Percentiles rank a stretch among this genome's conserved stretches.
Evolutionary conservation across 2,329 filamentous ascomycete genomes (phyloP).

Genomic region (Plectosphaerella cucumerina): DNA sequence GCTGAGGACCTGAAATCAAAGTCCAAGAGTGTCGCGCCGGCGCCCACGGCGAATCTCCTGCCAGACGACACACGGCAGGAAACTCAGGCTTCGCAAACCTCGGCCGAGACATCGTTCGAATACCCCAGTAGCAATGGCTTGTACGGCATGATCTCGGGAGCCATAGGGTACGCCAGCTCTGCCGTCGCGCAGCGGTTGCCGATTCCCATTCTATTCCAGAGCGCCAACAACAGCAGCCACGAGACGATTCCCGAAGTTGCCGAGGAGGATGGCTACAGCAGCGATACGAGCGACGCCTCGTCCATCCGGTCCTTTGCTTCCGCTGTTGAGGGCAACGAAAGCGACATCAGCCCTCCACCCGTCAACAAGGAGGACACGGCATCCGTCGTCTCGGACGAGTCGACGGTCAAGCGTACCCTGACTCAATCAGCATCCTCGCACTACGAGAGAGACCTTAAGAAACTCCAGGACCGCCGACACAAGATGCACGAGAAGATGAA

Average conservation of each 20-base stretch:
- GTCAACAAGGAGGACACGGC: slow-evolving; percentile 12
- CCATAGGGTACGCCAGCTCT: slow-evolving; percentile 45
- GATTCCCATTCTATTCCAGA: slow-evolving; percentile 21
- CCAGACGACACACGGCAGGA: slow-evolving; percentile 9
- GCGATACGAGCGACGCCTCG: slow-evolving; percentile 34
- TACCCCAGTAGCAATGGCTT: slow-evolving; percentile 40
- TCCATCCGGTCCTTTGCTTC: slow-evolving; percentile 47
- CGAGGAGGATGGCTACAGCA: slow-evolving; percentile 18
- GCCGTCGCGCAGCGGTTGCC: slow-evolving; percentile 36
- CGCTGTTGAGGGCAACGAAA: slow-evolving; percentile 33
- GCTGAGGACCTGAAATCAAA: slow-evolving; percentile 24
- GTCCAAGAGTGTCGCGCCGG: slow-evolving; percentile 17
- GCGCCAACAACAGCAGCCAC: slow-evolving; percentile 15
- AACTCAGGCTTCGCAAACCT: background rate
- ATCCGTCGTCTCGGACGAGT: slow-evolving; percentile 33
- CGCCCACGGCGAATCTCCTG: slow-evolving; percentile 27
- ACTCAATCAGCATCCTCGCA: slow-evolving; percentile 23
- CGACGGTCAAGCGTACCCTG: slow-evolving; percentile 19
- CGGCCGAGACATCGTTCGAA: slow-evolving; percentile 9
- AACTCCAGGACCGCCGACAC: slow-evolving; percentile 55
- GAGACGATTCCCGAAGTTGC: slow-evolving; percentile 24
- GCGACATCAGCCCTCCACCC: slow-evolving; percentile 13
- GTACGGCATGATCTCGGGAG: slow-evolving; percentile 52
- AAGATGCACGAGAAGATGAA: slow-evolving; percentile 61
- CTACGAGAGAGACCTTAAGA: slow-evolving; percentile 61